phyloP scores from a whole-genome alignment of 2,329 filamentous ascomycete species.

The Trichoderma asperellum region DNA sequence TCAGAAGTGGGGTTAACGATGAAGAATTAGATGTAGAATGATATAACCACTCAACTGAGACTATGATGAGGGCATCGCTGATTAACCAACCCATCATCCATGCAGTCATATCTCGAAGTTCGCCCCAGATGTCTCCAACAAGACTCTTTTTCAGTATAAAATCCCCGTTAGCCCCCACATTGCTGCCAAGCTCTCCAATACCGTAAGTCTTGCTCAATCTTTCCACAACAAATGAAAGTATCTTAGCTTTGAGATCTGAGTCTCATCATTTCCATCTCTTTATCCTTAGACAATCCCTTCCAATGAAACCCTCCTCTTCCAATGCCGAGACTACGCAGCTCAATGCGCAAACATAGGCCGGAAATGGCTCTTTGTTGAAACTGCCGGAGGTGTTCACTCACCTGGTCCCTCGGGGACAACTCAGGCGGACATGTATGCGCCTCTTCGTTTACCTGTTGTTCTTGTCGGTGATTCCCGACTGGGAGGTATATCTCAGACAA shows the following conservation, averaged over 20 bases:
- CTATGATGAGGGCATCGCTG: not conserved
- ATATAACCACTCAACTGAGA: not conserved
- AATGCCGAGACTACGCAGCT: slow-evolving; percentile 45
- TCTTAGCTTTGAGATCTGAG: slow-evolving; percentile 23
- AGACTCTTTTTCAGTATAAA: slow-evolving; percentile 72
- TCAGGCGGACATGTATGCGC: slow-evolving; percentile 77
- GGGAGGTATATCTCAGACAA: slow-evolving; percentile 79
- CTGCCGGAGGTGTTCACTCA: slow-evolving; percentile 80
- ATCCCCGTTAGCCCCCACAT: slow-evolving; percentile 78
- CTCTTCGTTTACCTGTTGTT: slow-evolving; percentile 72
- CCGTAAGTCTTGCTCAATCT: slow-evolving; percentile 39
- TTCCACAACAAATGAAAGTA: not conserved
- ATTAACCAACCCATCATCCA: not conserved
- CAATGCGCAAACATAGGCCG: slow-evolving; percentile 47
- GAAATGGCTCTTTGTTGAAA: slow-evolving; percentile 75
- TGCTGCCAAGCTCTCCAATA: slow-evolving; percentile 59
- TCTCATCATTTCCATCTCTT: not conserved
- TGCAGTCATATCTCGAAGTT: slow-evolving; percentile 66
- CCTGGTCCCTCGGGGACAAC: slow-evolving; percentile 75
- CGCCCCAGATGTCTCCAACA: slow-evolving; percentile 52
- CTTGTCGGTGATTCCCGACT: slow-evolving; percentile 75
- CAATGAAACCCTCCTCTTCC: slow-evolving; percentile 54
- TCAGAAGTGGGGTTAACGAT: not conserved
- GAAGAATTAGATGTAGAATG: slow-evolving; percentile 7
- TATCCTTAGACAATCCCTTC: slow-evolving; percentile 52